These are phyloP conservation scores for Oryza punctata DNA, from an alignment of 176 grass and related monocot genomes.

Conservation along the genomic window DNA sequence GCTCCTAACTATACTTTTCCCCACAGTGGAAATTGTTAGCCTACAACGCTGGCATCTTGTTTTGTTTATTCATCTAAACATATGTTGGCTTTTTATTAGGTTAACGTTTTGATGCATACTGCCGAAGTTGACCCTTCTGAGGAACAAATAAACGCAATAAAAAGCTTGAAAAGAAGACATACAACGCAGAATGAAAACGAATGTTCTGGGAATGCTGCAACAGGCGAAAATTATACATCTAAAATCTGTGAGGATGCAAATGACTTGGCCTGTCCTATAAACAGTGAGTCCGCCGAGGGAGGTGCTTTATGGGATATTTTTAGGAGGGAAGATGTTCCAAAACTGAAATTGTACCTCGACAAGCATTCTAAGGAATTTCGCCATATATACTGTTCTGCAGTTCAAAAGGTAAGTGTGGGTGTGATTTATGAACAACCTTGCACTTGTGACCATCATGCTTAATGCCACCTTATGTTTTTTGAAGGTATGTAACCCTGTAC, in stretches of 20 bases:
- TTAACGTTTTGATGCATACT: conserved; percentile 84
- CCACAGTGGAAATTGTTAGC: not conserved
- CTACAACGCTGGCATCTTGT: not conserved
- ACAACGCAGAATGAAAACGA: conserved; percentile 47
- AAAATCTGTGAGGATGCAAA: conserved; percentile 31
- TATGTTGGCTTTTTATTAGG: conserved; percentile 38
- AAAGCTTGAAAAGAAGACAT: conserved; percentile 56
- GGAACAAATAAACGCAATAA: conserved; percentile 51
- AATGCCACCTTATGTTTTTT: conserved; percentile 34
- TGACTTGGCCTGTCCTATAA: conserved; percentile 28
- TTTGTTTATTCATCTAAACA: not conserved
- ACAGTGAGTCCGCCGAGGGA: conserved; percentile 11
- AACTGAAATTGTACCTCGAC: conserved; percentile 47
- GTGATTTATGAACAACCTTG: conserved; percentile 1
- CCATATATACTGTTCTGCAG: conserved; percentile 59
- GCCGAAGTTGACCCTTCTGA: conserved; percentile 39
- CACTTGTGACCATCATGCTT: conserved; percentile 14
- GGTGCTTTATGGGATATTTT: conserved; percentile 93
- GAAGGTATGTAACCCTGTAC: conserved; percentile 68
- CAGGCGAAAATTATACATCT: conserved; percentile 24
- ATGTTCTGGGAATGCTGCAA: conserved; percentile 12
- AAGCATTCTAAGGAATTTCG: conserved; percentile 76
- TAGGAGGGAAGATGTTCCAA: conserved; percentile 61
- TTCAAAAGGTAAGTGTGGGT: conserved; percentile 56
- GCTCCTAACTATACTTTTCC: not conserved